Percentiles rank a stretch among this genome's conserved stretches.
Conservation (phyloP, 345 rosid species). For the Gynandropsis gynandra region DNA sequence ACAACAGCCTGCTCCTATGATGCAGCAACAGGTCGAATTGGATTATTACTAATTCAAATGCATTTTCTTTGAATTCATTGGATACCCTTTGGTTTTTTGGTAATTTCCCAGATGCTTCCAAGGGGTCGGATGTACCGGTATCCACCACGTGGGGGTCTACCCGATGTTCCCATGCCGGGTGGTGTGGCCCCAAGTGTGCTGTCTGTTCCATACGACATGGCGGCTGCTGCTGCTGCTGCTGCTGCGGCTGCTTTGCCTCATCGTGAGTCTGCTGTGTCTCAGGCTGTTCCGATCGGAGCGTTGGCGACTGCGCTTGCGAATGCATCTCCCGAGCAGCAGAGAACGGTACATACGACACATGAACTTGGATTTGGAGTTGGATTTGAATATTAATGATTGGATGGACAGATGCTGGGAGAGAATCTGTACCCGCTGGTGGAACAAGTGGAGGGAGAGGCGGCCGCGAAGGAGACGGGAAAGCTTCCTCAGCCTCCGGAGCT, state of each 20-base stretch:
- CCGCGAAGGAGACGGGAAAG: constrained; percentile 77
- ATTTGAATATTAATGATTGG: no score
- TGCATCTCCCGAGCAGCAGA: constrained; percentile 66
- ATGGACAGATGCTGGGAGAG: constrained; percentile 87
- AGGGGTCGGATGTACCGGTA: constrained; percentile 69
- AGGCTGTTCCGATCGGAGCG: constrained; percentile 72
- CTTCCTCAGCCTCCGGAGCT: no score
- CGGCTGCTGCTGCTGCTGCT: constrained; percentile 38
- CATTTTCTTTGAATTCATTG: no score
- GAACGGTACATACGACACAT: no score
- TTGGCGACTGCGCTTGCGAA: constrained; percentile 73
- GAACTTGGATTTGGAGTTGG: no score
- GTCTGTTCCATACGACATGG: constrained; percentile 62
- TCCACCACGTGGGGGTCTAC: constrained; percentile 49
- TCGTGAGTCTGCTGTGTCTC: constrained; percentile 57
- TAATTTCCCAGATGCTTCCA: constrained; percentile 54
- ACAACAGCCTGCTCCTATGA: constrained; percentile 35
- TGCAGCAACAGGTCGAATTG: constrained; percentile 72
- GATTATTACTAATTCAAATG: background rate
- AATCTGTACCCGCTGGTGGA: constrained; percentile 65
- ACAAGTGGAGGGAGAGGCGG: constrained; percentile 56
- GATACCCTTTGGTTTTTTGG: background rate
- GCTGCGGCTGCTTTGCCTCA: no score
- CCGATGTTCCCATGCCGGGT: constrained; percentile 68
- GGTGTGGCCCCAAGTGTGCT: constrained; percentile 72